Base-by-base conservation (phyloP, 768 basidiomycete species). In the Lentinula aciculospora region DNA sequence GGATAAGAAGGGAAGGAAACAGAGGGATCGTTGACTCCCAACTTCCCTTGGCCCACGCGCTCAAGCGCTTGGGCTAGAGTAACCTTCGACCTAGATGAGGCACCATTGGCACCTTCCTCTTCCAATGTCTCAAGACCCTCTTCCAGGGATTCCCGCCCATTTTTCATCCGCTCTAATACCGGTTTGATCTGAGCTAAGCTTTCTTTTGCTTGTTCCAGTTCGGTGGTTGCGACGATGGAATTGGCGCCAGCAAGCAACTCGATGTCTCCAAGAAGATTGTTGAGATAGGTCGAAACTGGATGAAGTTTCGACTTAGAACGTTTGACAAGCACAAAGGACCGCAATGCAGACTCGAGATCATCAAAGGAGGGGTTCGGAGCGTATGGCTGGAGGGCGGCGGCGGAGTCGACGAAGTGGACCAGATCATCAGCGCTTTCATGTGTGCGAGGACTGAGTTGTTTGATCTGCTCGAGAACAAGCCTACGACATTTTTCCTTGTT, bases 331-430 rank as follows among this genome's bases (percentile, higher is more conserved):
- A 99, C 94, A 69, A 99, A 99, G 0, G 92, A 94, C 17, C 96
- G 86, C 34, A 99, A 76, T 0, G 90, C 84, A 9, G 88, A 84
- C 70, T 98, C 95, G 60, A 99, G 86, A 66, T 91, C 85, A 58
- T 88, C 87, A 65, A 98, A 98, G 0, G 91, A 75, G 4, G 81
- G 80, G 61, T 83, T 85, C 58, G 78, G 81, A 19, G 80, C 76
- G 68, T 76, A 82, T n/a, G 83, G 83, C 57, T 84, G 81, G 40
- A 88, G 79, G 19, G 86, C 88, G 0, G 81, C 73, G 13, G 87
- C 85, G 6, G 94, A 96, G 69, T 99, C 97, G 65, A 99, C 97
- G 70, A 98, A 99, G 72, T 99, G 97, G 3, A 99, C 95, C 40
- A 99, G 84, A 69, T 98, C 92, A 45, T 88, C 82, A 0, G 93